Evolutionary conservation across 495 filamentous ascomycete species (phyloP), one percentile per base, ranked within the genome.

Genomic region (Schizothecium vesticola): DNA sequence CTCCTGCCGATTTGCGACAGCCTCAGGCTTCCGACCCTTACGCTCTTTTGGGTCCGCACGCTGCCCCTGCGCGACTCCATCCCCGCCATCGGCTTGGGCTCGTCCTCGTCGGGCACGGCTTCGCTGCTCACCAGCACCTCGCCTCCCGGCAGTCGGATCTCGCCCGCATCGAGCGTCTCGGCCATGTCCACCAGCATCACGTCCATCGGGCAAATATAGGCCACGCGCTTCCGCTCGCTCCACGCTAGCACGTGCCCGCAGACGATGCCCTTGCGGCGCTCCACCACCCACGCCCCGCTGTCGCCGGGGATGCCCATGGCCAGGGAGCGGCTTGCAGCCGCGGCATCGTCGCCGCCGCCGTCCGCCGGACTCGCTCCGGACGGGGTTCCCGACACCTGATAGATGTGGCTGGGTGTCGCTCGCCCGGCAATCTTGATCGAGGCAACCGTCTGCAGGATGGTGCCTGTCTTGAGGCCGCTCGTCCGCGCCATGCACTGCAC

Each of bases 151-250:
- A 90, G 78, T 12, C 80, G 72, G 11, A 90, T 80, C 24, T 80
- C 80, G 3, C 69, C 69, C 0, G 88, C 89, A 11, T 84, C 85
- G 7, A 98, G 81, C 1, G 89, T 91, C 57, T 88, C 87, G 22
- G 88, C 87, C 67, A 98, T 97, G 73, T 98, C 94, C 51, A 89
- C 84, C 19, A 97, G 82, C 22, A 96, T 79, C 7, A 97, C 85
- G 64, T 98, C 91, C 94, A 98, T 98, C 3, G 94, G 94, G 66
- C 91, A 91, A 69, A 98, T 93, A 79, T 95, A 97, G 10, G 92
- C 91, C 33, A 90, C 88, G 69, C 86, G 84, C 72, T 86, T 92
- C 67, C 86, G 86, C 63, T 87, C 86, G 64, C 88, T 93, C 87
- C 90, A 96, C 10, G 94, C 94, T 12, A 97, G 82, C 16, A 98